These are phyloP conservation scores for Aspergillus bombycis DNA, from an alignment of 2,329 filamentous ascomycete species.

Conservation along the genomic window DNA sequence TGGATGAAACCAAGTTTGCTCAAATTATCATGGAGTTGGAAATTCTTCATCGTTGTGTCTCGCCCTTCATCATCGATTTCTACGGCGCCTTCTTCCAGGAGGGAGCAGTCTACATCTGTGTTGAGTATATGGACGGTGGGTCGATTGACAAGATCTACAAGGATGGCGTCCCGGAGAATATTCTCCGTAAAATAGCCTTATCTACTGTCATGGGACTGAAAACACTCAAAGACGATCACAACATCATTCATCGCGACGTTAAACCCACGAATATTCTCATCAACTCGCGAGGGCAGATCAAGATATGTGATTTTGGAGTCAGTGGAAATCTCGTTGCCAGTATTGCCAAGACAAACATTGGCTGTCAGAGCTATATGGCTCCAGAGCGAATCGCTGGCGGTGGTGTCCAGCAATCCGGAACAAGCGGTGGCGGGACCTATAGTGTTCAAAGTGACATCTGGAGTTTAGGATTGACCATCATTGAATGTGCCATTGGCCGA, in stretches of 20 bases:
- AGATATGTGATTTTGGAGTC: slow-evolving; percentile 98
- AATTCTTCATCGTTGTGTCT: slow-evolving; percentile 91
- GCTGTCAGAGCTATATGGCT: slow-evolving; percentile 99
- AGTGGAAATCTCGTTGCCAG: slow-evolving; percentile 95
- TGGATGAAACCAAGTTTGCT: slow-evolving; percentile 95
- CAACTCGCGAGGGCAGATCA: slow-evolving; percentile 87
- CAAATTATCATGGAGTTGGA: slow-evolving; percentile 98
- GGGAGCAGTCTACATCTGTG: slow-evolving; percentile 97
- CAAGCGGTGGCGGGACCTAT: slow-evolving; percentile 80
- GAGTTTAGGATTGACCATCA: slow-evolving; percentile 91
- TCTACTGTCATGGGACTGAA: slow-evolving; percentile 90
- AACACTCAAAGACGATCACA: slow-evolving; percentile 93
- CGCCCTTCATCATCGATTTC: slow-evolving; percentile 97
- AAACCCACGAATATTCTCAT: slow-evolving; percentile 98
- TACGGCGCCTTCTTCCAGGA: slow-evolving; percentile 99
- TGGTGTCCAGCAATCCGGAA: slow-evolving; percentile 71
- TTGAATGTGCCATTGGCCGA: slow-evolving; percentile 90
- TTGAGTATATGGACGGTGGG: slow-evolving; percentile 98
- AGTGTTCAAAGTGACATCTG: slow-evolving; percentile 98
- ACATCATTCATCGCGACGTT: slow-evolving; percentile 98
- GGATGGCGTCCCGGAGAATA: slow-evolving; percentile 84
- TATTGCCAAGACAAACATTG: slow-evolving; percentile 98
- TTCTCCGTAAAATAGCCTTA: slow-evolving; percentile 87
- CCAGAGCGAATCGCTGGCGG: slow-evolving; percentile 92
- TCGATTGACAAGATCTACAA: slow-evolving; percentile 95